Evolutionary conservation across 2,329 filamentous ascomycete genomes (phyloP).

Genomic region (Microdochium nivale): DNA sequence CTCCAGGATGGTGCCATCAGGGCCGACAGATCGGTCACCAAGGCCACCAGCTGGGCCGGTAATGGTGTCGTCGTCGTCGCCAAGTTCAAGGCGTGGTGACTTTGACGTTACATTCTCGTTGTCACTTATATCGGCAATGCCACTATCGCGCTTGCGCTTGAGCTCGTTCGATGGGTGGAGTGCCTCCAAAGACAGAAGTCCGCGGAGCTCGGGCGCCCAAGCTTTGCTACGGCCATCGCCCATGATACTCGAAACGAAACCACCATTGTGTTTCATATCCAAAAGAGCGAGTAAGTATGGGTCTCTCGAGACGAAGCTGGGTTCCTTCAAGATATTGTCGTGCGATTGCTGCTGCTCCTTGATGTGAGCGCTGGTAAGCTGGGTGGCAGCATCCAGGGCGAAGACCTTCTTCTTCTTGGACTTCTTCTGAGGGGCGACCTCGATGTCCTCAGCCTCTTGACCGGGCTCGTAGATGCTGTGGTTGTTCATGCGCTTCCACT

Average conservation of each 20-base stretch:
- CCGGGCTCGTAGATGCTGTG: constrained; percentile 54
- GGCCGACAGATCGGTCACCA: constrained; percentile 42
- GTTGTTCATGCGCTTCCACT: constrained; percentile 43
- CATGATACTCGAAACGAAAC: constrained; percentile 81
- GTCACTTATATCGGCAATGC: constrained; percentile 68
- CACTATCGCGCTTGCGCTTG: constrained; percentile 90
- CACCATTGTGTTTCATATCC: constrained; percentile 85
- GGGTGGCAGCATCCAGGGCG: constrained; percentile 71
- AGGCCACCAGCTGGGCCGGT: constrained; percentile 40
- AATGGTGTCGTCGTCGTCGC: constrained; percentile 53
- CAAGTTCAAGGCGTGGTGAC: constrained; percentile 60
- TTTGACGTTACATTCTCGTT: constrained; percentile 55
- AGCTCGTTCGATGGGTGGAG: constrained; percentile 69
- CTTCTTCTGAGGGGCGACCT: constrained; percentile 64
- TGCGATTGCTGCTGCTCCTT: constrained; percentile 80
- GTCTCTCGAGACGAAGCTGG: constrained; percentile 78
- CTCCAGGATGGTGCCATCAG: constrained; percentile 56
- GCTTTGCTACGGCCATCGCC: constrained; percentile 67
- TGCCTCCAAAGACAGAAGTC: constrained; percentile 81
- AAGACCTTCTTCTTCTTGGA: constrained; percentile 72
- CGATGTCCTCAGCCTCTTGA: constrained; percentile 47
- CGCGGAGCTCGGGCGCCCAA: constrained; percentile 89
- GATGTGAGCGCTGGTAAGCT: constrained; percentile 68
- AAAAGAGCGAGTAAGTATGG: constrained; percentile 79
- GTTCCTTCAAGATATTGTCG: constrained; percentile 75